These are phyloP conservation scores for Verbena officinalis DNA, from an alignment of 257 asterid genomes.

Conservation along the genomic window DNA sequence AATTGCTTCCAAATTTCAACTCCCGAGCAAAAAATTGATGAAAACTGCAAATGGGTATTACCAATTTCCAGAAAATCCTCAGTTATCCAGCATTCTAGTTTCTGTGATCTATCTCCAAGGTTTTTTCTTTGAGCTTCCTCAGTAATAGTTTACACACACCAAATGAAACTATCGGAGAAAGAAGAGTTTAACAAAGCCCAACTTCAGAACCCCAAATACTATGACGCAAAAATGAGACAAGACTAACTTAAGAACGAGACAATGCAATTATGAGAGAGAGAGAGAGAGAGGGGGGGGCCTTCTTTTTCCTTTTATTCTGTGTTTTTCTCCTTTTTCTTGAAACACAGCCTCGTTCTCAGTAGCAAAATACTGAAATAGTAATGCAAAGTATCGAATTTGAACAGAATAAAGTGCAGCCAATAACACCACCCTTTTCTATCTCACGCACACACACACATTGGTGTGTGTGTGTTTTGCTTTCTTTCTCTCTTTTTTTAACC, in stretches of 20 bases:
- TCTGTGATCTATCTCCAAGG: slow-evolving; percentile 36
- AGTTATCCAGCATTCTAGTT: slow-evolving; percentile 25
- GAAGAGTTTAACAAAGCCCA: slow-evolving; percentile 20
- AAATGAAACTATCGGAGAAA: slow-evolving; percentile 20
- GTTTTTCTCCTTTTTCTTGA: slow-evolving; percentile 25
- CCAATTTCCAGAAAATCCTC: slow-evolving; percentile 22
- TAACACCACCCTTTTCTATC: slow-evolving; percentile 38
- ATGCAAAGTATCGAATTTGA: slow-evolving; percentile 74
- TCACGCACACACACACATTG: slow-evolving; percentile 46
- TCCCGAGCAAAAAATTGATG: slow-evolving; percentile 22
- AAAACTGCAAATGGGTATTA: slow-evolving; percentile 44
- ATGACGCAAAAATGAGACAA: slow-evolving; percentile 58
- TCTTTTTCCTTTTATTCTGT: slow-evolving; percentile 33
- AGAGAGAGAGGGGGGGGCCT: slow-evolving; percentile 29
- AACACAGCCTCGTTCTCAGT: slow-evolving; percentile 61
- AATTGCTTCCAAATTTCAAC: slow-evolving; percentile 26
- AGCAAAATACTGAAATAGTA: slow-evolving; percentile 48
- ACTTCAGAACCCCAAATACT: slow-evolving; percentile 27
- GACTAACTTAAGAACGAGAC: slow-evolving; percentile 55
- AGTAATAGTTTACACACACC: slow-evolving; percentile 13
- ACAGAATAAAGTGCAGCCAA: slow-evolving; percentile 69
- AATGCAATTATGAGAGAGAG: slow-evolving; percentile 55
- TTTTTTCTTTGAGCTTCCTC: slow-evolving; percentile 36
- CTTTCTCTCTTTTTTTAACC: slow-evolving; percentile 34
- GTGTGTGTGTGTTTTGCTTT: slow-evolving; percentile 31